Base-by-base conservation (phyloP, 352 stramenopile species). In the Globisporangium yorkense region DNA sequence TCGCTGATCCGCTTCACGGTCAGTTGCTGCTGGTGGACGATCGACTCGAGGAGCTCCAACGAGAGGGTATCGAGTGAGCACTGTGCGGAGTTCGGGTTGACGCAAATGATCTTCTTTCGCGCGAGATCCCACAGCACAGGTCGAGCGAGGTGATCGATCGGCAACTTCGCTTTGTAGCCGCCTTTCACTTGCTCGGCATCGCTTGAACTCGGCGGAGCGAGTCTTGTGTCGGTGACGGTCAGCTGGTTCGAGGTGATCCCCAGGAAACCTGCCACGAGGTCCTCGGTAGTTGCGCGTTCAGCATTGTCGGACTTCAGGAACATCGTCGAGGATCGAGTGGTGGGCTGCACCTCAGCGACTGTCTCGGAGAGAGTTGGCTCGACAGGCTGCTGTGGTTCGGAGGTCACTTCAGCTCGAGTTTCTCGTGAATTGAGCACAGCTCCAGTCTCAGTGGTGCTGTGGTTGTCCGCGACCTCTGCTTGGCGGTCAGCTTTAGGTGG, bases 41-140 rank as follows among this genome's bases (percentile, higher is more conserved):
- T 72, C 5, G 75, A 63, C 60, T 82, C 64, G 9, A 88, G 31
- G 13, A 67, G 49, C 24, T 87, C 71, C 39, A 86, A 63, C 15
- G 65, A 72, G 18, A 86, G 47, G 6, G 46, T 37, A 24, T 70
- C 44, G 2, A 83, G 49, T 18, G 58, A 67, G 35, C 40, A 62
- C 21, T 65, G 43, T 44, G 79, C 61, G 48, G 61, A 67, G 18
- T 59, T 48, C 29, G 54, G 29, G 33, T 69, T 56, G 16, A 75
- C 68, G 44, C 63, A 66, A 33, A 82, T 48, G 24, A 82, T 46
- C 40, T 76, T 82, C 46, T 82, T 82, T 8, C 68, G 63, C 43
- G 66, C 68, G 29, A 82, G 68, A 39, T 78, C 71, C 73, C 73
- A 82, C 24, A 82, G 35, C 15, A 70, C 68, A 46, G 73, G 71